Evolutionary conservation across 257 asterid species (phyloP).

Genomic region (Fraxinus americana): DNA sequence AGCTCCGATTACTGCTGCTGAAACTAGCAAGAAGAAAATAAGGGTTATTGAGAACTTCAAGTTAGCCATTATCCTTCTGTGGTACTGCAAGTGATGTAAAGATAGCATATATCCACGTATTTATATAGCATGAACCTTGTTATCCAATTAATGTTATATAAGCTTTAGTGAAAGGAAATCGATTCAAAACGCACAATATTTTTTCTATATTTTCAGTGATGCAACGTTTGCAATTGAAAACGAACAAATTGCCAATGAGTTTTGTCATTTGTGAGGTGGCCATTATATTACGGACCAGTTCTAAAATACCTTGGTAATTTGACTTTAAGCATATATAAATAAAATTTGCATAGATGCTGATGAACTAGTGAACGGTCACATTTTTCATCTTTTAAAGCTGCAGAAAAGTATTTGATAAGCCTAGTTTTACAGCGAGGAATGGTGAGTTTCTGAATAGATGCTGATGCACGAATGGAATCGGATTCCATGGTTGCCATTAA

Average conservation of each 20-base stretch:
- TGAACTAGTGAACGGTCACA: background rate
- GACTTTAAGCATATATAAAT: background rate
- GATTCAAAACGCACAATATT: conserved; percentile 29
- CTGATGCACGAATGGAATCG: conserved; percentile 46
- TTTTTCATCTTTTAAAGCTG: background rate
- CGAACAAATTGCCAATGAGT: conserved; percentile 19
- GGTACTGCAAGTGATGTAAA: conserved; percentile 10
- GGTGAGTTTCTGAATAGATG: conserved; percentile 32
- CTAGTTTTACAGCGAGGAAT: conserved; percentile 36
- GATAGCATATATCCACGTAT: conserved; percentile 15
- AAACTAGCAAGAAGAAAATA: conserved; percentile 36
- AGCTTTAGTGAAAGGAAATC: conserved; percentile 9
- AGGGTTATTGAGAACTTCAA: conserved; percentile 46
- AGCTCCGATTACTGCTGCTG: conserved; percentile 37
- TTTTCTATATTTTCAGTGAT: conserved; percentile 25
- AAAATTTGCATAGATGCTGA: conserved; percentile 13
- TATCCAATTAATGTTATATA: background rate
- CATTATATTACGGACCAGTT: conserved; percentile 18
- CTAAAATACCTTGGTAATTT: conserved; percentile 22
- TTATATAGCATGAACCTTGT: conserved; percentile 22
- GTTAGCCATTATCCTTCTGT: conserved; percentile 35
- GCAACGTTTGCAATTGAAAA: conserved; percentile 28
- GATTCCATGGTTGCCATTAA: conserved; percentile 28
- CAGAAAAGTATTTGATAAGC: conserved; percentile 23
- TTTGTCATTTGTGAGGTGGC: conserved; percentile 27